phyloP scores from a whole-genome alignment of 2,329 filamentous ascomycete species.

The Neofusicoccum kwambonambiense region DNA sequence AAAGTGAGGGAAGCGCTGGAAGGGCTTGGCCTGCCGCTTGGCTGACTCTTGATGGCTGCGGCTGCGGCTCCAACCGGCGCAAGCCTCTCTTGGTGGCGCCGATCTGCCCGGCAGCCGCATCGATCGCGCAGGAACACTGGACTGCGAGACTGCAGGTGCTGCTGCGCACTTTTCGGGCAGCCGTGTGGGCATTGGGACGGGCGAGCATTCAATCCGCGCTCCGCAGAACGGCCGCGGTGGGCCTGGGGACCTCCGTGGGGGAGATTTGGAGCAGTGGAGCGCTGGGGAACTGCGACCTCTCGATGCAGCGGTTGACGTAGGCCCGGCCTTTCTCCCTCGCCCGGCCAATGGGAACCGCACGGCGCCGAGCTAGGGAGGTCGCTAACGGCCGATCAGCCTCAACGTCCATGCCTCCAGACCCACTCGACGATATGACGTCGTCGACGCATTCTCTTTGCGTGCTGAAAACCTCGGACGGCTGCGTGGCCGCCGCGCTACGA shows the following conservation, averaged over 20 bases:
- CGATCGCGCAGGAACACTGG: background rate
- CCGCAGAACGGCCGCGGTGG: conserved; percentile 8
- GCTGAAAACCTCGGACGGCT: background rate
- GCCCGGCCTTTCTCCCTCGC: background rate
- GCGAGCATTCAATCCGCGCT: background rate
- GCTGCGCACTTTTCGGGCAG: background rate
- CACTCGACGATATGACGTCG: conserved; percentile 2
- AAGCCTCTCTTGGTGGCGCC: conserved; percentile 1
- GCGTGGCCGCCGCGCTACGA: too few relatives aligned
- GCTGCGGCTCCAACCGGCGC: conserved; percentile 5
- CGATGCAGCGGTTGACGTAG: conserved; percentile 6
- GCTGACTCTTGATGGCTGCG: conserved; percentile 5
- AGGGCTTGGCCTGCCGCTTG: background rate
- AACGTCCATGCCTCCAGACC: background rate
- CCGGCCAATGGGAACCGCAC: conserved; percentile 1
- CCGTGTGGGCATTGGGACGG: background rate
- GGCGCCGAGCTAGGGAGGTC: background rate
- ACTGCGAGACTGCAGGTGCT: background rate
- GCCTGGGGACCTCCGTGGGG: conserved; percentile 14
- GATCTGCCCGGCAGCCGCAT: conserved; percentile 4
- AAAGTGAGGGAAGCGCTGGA: background rate
- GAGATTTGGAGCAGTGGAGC: conserved; percentile 10
- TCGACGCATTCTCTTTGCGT: background rate
- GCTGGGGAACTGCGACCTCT: conserved; percentile 1
- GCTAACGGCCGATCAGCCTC: conserved; percentile 7